Evolutionary conservation across 148 eudicot genomes (phyloP), one percentile per base, ranked within the genome.

Genomic region (Gaultheria prostrata): DNA sequence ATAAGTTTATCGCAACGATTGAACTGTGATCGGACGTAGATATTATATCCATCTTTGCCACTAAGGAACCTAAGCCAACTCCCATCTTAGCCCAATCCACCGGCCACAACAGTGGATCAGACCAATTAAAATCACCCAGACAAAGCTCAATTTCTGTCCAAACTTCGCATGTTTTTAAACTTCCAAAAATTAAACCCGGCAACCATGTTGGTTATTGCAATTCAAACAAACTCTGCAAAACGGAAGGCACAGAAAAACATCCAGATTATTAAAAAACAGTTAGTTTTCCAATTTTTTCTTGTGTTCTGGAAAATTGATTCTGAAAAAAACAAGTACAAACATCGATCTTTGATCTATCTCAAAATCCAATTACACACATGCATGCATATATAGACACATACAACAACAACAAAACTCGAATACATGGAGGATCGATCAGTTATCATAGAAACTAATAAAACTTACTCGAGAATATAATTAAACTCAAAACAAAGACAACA

Each of bases 1-100:
- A 93, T 59, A 93, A 70, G 87, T 90, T 91, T 78, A 93, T 89
- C 4, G 94, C 81, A 33, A 93, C 97, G 26, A 93, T 89, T 0
- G 92, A 87, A 57, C 84, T 63, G 63, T 92, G 90, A 80, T 92
- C 92, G 20, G 95, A 91, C 10, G 92, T 71, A 32, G 86, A 49
- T 76, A 88, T 14, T 8, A 3, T 51, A 49, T 84, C 17, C 84
- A 71, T 79, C 67, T 67, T 84, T 80, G 79, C 77, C 15, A 84
- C 24, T 61, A 86, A 30, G 54, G 81, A 71, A 49, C 67, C 89
- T 24, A 82, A 63, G n/a, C 54, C 84, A 48, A 86, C 76, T 59
- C 84, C 88, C 93, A 89, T 89, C 54, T 65, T 76, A 59, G 30
- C 76, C 57, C 39, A 84, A 76, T 67, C 35, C 48, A 69, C 63